Evolutionary conservation across 345 rosid species (phyloP).

Genomic region (Citropsis articulata): DNA sequence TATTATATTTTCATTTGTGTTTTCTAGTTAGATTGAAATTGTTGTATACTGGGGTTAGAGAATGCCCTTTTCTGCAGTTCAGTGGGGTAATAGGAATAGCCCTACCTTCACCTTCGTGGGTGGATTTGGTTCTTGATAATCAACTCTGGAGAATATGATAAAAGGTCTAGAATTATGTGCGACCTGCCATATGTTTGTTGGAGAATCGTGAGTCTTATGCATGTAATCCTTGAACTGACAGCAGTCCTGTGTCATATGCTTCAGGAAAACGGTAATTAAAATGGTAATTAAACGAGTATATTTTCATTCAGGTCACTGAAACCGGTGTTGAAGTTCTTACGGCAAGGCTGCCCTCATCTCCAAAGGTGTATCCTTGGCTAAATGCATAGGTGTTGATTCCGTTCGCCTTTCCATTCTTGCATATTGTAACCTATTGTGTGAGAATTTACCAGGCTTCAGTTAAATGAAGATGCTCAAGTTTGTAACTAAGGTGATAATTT

Average conservation of each 20-base stretch:
- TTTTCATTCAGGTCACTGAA: slow-evolving; percentile 68
- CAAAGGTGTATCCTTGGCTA: slow-evolving; percentile 74
- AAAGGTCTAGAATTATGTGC: neutral
- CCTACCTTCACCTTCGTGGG: neutral
- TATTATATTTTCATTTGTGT: neutral
- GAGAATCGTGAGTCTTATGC: neutral
- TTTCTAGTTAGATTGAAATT: neutral
- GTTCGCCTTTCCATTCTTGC: neutral
- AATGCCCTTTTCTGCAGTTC: neutral
- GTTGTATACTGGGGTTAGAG: neutral
- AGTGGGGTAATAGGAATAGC: neutral
- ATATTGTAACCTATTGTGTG: neutral
- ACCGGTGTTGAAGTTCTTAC: slow-evolving; percentile 93
- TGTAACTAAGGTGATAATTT: slow-evolving; percentile 8
- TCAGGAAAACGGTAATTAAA: neutral
- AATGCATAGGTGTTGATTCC: slow-evolving; percentile 16
- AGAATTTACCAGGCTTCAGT: neutral
- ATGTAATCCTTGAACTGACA: neutral
- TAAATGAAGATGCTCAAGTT: neutral
- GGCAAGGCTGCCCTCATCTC: slow-evolving; percentile 79
- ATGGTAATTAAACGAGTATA: neutral
- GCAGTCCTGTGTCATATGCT: neutral
- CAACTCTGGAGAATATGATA: neutral
- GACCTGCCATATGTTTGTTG: neutral
- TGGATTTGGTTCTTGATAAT: neutral